Percentiles rank a stretch among this genome's conserved stretches.
Conservation (phyloP, 192 early-diverging fungal genomes). For the Umbelopsis vinacea region DNA sequence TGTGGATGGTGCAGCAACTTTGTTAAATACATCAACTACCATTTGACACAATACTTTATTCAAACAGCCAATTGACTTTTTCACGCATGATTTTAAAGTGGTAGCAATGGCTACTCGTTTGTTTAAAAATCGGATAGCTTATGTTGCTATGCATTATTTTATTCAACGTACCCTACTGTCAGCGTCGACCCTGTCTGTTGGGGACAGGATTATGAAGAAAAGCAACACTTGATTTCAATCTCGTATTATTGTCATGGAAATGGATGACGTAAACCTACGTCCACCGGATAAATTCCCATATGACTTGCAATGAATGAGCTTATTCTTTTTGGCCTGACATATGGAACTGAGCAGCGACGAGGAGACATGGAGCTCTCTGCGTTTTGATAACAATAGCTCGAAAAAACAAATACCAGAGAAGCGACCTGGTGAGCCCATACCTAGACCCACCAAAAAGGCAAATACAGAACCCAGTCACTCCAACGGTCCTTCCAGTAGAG, state of each 20-base stretch:
- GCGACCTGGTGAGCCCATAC: background rate
- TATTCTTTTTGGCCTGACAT: background rate
- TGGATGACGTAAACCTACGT: too few species aligned
- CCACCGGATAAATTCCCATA: too few species aligned
- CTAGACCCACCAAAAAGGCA: background rate
- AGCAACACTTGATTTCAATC: background rate
- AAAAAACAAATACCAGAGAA: constrained; percentile 17
- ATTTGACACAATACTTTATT: too few species aligned
- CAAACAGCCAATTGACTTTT: background rate
- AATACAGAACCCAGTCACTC: constrained; percentile 2
- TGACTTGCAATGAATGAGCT: too few species aligned
- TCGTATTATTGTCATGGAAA: too few species aligned
- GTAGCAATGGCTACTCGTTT: background rate
- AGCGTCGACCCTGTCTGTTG: too few species aligned
- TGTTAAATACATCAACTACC: too few species aligned
- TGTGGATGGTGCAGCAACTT: too few species aligned
- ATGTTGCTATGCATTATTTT: too few species aligned
- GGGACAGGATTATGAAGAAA: too few species aligned
- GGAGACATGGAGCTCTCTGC: constrained; percentile 19
- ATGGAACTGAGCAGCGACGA: constrained; percentile 22
- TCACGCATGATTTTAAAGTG: background rate
- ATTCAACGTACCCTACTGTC: too few species aligned
- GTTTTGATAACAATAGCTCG: background rate
- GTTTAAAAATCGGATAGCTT: background rate
- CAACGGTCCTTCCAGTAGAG: background rate